A percentile compares a stretch with the other conserved stretches of the same genome.
Evolutionary conservation across 306 rosid species (phyloP).

Genomic region (Begonia masoniana): DNA sequence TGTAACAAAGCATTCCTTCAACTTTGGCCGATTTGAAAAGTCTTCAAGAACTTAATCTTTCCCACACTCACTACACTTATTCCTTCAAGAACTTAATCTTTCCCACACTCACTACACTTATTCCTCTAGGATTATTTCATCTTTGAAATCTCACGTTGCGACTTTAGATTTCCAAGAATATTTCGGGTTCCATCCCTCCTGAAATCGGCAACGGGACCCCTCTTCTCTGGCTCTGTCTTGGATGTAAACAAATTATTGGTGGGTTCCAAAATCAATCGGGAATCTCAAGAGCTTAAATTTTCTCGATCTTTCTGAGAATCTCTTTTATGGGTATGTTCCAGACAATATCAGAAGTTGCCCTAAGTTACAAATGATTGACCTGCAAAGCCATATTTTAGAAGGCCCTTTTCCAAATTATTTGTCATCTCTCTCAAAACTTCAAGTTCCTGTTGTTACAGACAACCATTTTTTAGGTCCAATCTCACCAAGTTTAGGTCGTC

Average conservation of each 20-base stretch:
- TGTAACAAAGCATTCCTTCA: constrained; percentile 55
- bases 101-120: constrained; percentile 51
- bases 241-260: constrained; percentile 55
- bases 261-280: constrained; percentile 58
- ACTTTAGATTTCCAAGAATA: constrained; percentile 49
- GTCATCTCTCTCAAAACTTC: constrained; percentile 48
- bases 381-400: constrained; percentile 61
- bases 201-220: constrained; percentile 48
- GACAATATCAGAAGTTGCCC: constrained; percentile 50
- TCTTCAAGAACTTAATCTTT: constrained; percentile 62
- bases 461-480: constrained; percentile 47
- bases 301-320: constrained; percentile 72
- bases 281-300: constrained; percentile 36
- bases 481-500: constrained; percentile 38
- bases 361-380: constrained; percentile 59
- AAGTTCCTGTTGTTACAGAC: constrained; percentile 52
- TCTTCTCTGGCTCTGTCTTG: constrained; percentile 66
- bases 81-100: constrained; percentile 60
- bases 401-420: constrained; percentile 45
- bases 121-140: constrained; percentile 52
- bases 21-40: constrained; percentile 41
- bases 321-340: constrained; percentile 47
- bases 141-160: constrained; percentile 60
- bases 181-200: constrained; percentile 61
- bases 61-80: constrained; percentile 51